These are phyloP conservation scores for Pseudocercospora ulei DNA, from an alignment of 2,329 filamentous ascomycete genomes.

Conservation along the genomic window DNA sequence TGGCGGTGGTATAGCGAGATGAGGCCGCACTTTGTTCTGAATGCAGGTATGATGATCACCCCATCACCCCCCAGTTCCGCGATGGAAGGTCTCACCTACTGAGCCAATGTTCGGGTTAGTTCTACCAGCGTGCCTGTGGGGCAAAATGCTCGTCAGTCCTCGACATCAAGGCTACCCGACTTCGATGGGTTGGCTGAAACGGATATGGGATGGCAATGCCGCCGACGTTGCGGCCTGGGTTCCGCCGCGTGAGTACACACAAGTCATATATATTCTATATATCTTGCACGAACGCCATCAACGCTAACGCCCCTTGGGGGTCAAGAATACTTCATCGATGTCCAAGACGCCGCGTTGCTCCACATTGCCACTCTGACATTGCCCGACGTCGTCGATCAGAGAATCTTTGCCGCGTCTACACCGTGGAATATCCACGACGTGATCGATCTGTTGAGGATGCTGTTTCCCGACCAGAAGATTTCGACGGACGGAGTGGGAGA, in stretches of 20 bases:
- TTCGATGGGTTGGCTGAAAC: conserved; percentile 9
- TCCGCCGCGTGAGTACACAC: conserved; percentile 14
- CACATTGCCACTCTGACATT: conserved; percentile 45
- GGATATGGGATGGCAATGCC: conserved; percentile 13
- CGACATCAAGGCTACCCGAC: conserved; percentile 6
- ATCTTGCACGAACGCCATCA: too few species aligned
- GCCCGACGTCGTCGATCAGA: conserved; percentile 39
- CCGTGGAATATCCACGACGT: conserved; percentile 41
- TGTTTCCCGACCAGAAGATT: conserved; percentile 36
- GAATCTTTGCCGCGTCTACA: conserved; percentile 45
- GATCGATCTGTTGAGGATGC: conserved; percentile 31
- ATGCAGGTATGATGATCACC: conserved; percentile 24
- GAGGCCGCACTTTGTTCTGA: conserved; percentile 38
- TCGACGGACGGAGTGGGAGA: conserved; percentile 17
- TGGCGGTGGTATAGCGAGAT: conserved; percentile 40
- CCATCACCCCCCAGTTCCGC: not conserved
- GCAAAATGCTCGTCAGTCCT: conserved; percentile 9
- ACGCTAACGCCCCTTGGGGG: not conserved
- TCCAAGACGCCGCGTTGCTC: conserved; percentile 43
- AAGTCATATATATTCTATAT: too few species aligned
- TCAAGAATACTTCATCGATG: conserved; percentile 37
- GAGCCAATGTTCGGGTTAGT: too few species aligned
- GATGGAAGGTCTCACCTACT: too few species aligned
- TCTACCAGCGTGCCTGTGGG: conserved; percentile 15
- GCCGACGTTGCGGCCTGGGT: conserved; percentile 10